A percentile compares a stretch with the other conserved stretches of the same genome.
Conservation (phyloP, 257 asterid genomes). For the Nyctanthes arbortristis region DNA sequence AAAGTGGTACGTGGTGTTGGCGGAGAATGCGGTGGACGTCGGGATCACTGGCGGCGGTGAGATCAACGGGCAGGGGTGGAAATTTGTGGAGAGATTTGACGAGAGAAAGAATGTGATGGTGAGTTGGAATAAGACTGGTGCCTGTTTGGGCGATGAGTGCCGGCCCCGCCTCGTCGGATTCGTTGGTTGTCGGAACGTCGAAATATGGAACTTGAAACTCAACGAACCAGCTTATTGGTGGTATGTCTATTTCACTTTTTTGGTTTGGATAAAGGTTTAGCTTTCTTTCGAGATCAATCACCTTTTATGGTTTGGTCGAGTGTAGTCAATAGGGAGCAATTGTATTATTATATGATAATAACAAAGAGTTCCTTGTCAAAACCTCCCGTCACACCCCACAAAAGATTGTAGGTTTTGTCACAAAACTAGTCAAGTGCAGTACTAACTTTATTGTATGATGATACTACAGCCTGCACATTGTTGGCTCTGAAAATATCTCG, state of each 20-base stretch:
- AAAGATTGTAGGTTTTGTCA: too few species aligned
- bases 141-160: constrained; percentile 89
- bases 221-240: constrained; percentile 89
- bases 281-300: too few species aligned
- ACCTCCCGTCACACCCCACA: too few species aligned
- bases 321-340: too few species aligned
- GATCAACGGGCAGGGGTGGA: constrained; percentile 89
- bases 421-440: too few species aligned
- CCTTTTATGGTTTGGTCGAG: too few species aligned
- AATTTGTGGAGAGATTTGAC: constrained; percentile 68
- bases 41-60: constrained; percentile 97
- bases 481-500: constrained; percentile 61
- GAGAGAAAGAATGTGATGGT: constrained; percentile 95
- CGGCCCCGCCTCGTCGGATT: constrained; percentile 90
- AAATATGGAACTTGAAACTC: constrained; percentile 54
- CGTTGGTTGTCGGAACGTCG: constrained; percentile 57
- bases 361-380: too few species aligned
- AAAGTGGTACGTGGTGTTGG: constrained; percentile 84
- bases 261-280: too few species aligned
- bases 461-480: constrained; percentile 74
- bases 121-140: constrained; percentile 84
- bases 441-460: neutral
- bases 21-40: constrained; percentile 65
- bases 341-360: too few species aligned
- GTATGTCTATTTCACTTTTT: constrained; percentile 39